Base-by-base conservation (phyloP, 2,329 filamentous ascomycete genomes). In the Zopfia rhizophila region DNA sequence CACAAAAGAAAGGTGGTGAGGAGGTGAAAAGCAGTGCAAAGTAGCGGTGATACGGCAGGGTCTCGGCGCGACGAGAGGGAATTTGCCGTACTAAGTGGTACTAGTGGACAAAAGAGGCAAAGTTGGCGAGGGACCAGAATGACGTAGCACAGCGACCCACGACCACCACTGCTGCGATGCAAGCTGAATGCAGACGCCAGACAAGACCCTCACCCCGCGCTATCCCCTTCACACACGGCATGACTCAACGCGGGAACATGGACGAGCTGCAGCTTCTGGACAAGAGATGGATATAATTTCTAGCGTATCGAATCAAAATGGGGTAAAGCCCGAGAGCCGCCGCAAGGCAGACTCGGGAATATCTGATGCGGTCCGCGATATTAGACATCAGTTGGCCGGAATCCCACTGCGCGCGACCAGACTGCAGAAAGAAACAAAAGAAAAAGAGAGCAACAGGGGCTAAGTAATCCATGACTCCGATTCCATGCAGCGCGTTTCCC, bases 1-100 rank as follows among this genome's bases (percentile, higher is more conserved):
- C 28, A 39, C 27, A 37, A 37, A 43, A 23, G 38, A 18, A 43
- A 38, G 45, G 32, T 31, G 31, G 24, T 32, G 39, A 21, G 38
- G 29, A 39, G 48, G 39, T 23, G 41, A 51, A 48, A 44, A 42
- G 32, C 42, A 38, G 31, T 41, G 25, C 37, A 66, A 66, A 56
- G 51, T n/a, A 56, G 63, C 63, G 65, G 62, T 67, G 61, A 52
- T 56, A 53, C 33, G 45, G 45, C 33, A 28, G 35, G 24, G 8
- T 27, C 24, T 8, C 8, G 24, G n/a, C 24, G 24, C 8, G 8
- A n/a, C 24, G 8, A 27, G 24, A 27, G 24, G 24, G n/a, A 27
- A 27, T 8, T 27, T 8, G n/a, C n/a, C 24, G 24, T n/a, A n/a
- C n/a, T n/a, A n/a, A 27, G 24, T 8, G 8, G 8, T n/a, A 27